phyloP scores from a whole-genome alignment of 495 filamentous ascomycete genomes.

The Aspergillus avenaceus region DNA sequence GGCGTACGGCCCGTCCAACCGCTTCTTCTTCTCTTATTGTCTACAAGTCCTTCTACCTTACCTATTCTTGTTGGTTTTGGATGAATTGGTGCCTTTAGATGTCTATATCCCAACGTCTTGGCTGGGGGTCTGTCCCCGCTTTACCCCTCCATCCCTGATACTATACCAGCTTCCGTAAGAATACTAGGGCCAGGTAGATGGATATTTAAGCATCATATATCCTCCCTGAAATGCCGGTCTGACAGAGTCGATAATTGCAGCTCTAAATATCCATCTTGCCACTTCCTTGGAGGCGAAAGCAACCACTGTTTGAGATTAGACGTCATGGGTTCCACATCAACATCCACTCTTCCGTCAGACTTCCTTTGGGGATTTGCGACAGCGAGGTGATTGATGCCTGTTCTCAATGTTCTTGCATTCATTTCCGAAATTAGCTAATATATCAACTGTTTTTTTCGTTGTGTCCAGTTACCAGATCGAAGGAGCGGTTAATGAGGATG shows the following conservation, averaged over 20 bases:
- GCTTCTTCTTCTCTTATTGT: conserved; percentile 2
- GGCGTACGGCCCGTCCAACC: conserved; percentile 30
- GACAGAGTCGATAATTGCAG: too few relatives aligned
- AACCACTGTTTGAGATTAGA: too few relatives aligned
- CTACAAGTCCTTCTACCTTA: too few relatives aligned
- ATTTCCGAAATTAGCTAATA: conserved; percentile 3
- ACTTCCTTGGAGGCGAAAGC: too few relatives aligned
- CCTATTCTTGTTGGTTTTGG: too few relatives aligned
- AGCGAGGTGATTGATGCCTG: conserved; percentile 52
- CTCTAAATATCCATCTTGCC: too few relatives aligned
- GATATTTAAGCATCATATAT: background rate
- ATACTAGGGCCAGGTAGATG: background rate
- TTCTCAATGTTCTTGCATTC: background rate
- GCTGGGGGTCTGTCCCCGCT: too few relatives aligned
- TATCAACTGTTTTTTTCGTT: background rate
- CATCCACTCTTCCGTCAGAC: conserved; percentile 58
- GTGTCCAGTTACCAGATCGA: conserved; percentile 68
- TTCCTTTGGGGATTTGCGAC: conserved; percentile 84
- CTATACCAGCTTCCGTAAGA: background rate
- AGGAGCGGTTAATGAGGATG: conserved; percentile 62
- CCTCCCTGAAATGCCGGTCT: too few relatives aligned
- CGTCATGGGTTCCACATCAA: conserved; percentile 28
- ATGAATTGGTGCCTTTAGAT: too few relatives aligned
- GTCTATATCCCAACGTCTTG: too few relatives aligned
- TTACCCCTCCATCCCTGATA: conserved; percentile 1